Evolutionary conservation across 768 basidiomycete genomes (phyloP).

Genomic region (Boletales sp.): DNA sequence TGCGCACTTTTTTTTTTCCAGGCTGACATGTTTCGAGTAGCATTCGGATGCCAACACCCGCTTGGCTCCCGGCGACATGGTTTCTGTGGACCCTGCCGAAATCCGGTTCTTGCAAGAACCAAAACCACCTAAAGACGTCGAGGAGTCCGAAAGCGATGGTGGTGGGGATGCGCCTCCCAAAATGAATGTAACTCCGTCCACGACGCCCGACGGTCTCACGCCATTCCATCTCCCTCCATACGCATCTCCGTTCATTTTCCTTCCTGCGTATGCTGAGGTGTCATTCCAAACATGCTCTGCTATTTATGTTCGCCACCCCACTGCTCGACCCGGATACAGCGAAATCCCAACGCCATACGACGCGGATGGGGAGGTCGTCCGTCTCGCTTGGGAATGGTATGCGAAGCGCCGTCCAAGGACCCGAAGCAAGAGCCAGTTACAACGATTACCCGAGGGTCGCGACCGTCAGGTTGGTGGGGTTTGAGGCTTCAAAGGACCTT

Average conservation of each 20-base stretch:
- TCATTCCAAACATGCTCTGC: conserved; percentile 87
- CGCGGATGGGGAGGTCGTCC: conserved; percentile 89
- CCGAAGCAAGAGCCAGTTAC: conserved; percentile 58
- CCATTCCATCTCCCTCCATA: conserved; percentile 85
- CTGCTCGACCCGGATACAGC: conserved; percentile 91
- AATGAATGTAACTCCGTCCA: not conserved
- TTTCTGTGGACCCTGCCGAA: conserved; percentile 78
- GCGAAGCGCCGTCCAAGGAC: conserved; percentile 64
- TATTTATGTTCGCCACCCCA: conserved; percentile 92
- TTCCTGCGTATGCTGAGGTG: conserved; percentile 87
- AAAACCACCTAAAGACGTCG: conserved; percentile 2
- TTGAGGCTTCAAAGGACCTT: not conserved
- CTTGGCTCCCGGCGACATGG: conserved; percentile 91
- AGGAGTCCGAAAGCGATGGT: conserved; percentile 8
- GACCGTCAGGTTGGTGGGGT: conserved; percentile 27
- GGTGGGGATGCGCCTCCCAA: not conserved
- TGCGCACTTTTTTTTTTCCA: not conserved
- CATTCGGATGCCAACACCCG: conserved; percentile 82
- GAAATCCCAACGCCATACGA: conserved; percentile 96
- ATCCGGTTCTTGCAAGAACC: conserved; percentile 66
- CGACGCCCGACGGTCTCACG: conserved; percentile 38
- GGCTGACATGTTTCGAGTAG: conserved; percentile 37
- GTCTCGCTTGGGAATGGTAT: conserved; percentile 97
- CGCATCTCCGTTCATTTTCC: conserved; percentile 88
- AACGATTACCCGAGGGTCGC: conserved; percentile 66